Evolutionary conservation across 805 yeast genomes (phyloP), one percentile per base, ranked within the genome.

Genomic region (Candida pseudoglaebosa): DNA sequence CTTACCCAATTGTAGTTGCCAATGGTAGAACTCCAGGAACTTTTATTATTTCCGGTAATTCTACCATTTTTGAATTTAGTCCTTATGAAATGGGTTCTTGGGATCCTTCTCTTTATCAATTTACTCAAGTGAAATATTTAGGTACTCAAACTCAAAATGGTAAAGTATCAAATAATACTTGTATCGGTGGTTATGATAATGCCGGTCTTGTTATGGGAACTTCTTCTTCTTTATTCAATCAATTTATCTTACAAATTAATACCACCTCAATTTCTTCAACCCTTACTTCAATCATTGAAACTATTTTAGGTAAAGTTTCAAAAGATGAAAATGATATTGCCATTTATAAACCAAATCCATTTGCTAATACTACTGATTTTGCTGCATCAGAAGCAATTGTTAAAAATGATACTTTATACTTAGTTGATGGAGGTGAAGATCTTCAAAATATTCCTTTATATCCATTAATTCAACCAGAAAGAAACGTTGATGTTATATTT

Each of bases 1-100:
- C 73, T 17, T 67, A 48, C 41, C 72, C 73, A 0, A 56, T 67
- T 7, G 57, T 67, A 4, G 47, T 66, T 16, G 57, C 72, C 4
- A 78, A 78, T 52, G 86, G 85, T 35, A 68, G 87, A 60, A 65
- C 73, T n/a, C 86, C 86, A 8, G 78, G 77, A 19, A 70, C 83
- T 3, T 36, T 44, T 4, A 70, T 83, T 35, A 63, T 84, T 36
- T 70, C 74, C 43, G 55, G 61, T 22, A 88, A 86, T 65, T 80
- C 95, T 6, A 85, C 95, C 1, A 73, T 67, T 3, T 63, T 61
- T 40, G 72, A 67, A 39, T 46, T 65, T 24, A 56, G 49, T 33
- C 68, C 73, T 2, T 62, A 45, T 37, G 73, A 67, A 43, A 48
- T 67, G 32, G 73, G 73, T 0, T 57, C 65, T 3, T 67, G 73